Evolutionary conservation across 495 filamentous ascomycete species (phyloP).

Genomic region (Aspergillus egyptiacus): DNA sequence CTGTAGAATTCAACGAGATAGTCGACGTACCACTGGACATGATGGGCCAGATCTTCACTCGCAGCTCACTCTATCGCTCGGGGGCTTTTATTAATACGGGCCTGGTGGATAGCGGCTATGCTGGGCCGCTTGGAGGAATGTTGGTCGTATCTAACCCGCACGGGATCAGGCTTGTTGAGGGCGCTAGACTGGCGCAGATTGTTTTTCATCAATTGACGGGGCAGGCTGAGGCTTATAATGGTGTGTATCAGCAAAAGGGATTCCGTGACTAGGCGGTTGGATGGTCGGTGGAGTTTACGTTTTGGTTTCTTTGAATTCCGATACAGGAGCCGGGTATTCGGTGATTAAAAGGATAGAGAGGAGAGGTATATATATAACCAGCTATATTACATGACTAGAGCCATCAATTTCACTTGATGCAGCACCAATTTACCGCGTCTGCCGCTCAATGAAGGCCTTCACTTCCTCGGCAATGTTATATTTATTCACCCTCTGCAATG

Average conservation of each 20-base stretch:
- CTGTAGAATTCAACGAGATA: conserved; percentile 45
- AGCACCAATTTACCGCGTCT: not conserved
- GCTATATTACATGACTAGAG: no score
- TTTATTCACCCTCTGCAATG: not conserved
- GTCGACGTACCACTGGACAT: conserved; percentile 33
- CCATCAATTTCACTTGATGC: no score
- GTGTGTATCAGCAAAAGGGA: no score
- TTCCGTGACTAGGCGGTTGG: no score
- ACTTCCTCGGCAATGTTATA: conserved; percentile 13
- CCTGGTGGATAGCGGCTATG: conserved; percentile 44
- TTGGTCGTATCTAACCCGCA: conserved; percentile 35
- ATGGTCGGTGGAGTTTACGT: no score
- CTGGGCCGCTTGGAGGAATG: conserved; percentile 41
- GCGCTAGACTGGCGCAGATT: conserved; percentile 42
- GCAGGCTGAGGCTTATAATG: no score
- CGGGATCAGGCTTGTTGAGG: conserved; percentile 27
- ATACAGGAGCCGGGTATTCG: no score
- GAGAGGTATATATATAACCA: no score
- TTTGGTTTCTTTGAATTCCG: no score
- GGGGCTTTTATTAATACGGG: conserved; percentile 34
- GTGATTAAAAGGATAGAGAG: no score
- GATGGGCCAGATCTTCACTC: conserved; percentile 36
- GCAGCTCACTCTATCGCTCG: conserved; percentile 38
- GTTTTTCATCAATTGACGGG: no score
- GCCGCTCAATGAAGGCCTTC: not conserved